phyloP scores from a whole-genome alignment of 306 rosid species.

The Prunus padus region DNA sequence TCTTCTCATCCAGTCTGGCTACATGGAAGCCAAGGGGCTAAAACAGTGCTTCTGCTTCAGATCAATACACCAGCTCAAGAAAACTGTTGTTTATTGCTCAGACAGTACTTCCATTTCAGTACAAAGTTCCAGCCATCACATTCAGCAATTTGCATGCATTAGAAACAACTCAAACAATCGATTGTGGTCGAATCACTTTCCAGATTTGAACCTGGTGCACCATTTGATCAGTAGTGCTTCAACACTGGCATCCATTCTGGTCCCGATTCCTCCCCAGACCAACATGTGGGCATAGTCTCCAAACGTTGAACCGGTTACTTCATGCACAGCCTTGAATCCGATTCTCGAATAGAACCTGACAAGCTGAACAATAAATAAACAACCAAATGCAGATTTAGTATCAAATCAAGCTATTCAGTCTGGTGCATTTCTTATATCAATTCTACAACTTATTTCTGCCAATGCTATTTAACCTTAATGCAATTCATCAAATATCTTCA shows the following conservation, averaged over 20 bases:
- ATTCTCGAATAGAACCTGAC: conserved; percentile 78
- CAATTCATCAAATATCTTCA: background rate
- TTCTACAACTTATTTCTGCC: no score
- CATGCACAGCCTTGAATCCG: conserved; percentile 65
- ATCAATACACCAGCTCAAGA: background rate
- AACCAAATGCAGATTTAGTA: background rate
- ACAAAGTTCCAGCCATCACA: background rate
- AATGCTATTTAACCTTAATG: background rate
- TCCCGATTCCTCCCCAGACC: conserved; percentile 91
- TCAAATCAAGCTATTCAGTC: background rate
- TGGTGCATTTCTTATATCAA: background rate
- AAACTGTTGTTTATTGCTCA: background rate
- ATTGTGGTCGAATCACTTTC: conserved; percentile 11
- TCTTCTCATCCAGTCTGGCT: conserved; percentile 2
- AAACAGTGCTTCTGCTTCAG: conserved; percentile 1
- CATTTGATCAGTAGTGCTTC: conserved; percentile 68
- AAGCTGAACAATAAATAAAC: conserved; percentile 39
- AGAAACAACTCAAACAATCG: background rate
- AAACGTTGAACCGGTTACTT: conserved; percentile 65
- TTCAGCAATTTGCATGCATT: background rate
- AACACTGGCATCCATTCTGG: conserved; percentile 76
- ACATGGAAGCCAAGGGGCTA: background rate
- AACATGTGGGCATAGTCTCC: conserved; percentile 66
- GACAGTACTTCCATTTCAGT: background rate
- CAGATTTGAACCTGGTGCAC: conserved; percentile 65